Conservation (phyloP, 805 yeast genomes). For the Yamadazyma ubonensis region DNA sequence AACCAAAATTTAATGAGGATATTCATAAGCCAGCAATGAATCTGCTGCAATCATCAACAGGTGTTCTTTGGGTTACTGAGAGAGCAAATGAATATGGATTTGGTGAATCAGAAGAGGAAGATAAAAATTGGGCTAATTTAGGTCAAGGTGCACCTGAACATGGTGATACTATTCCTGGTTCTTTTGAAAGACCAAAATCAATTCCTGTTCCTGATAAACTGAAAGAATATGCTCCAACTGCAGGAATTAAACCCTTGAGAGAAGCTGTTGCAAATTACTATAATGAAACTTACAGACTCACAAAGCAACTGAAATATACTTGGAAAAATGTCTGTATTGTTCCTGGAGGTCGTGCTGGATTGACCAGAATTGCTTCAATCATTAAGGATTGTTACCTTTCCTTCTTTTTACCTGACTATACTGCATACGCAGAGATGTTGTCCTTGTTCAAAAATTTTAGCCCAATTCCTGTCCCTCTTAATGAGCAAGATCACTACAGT, state of each 20-base stretch:
- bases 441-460: conserved; percentile 61
- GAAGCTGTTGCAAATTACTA: conserved; percentile 58
- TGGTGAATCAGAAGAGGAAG: conserved; percentile 29
- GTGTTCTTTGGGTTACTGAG: conserved; percentile 65
- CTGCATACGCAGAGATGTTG: conserved; percentile 66
- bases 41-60: conserved; percentile 58
- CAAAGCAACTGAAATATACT: conserved; percentile 52
- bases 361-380: conserved; percentile 61
- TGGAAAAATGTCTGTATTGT: conserved; percentile 61
- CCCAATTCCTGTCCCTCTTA: conserved; percentile 61
- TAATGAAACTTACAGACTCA: conserved; percentile 52
- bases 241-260: conserved; percentile 53
- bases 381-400: conserved; percentile 58
- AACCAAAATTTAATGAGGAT: conserved; percentile 42
- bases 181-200: conserved; percentile 51
- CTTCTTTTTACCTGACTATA: conserved; percentile 61
- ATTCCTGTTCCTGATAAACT: conserved; percentile 48
- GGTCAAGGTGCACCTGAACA: conserved; percentile 70
- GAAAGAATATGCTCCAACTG: conserved; percentile 60
- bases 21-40: conserved; percentile 58
- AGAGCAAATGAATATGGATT: conserved; percentile 59
- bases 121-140: conserved; percentile 53
- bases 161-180: conserved; percentile 57
- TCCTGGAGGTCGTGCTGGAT: conserved; percentile 65
- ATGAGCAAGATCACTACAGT: conserved; percentile 55